Base-by-base conservation (phyloP, 2,329 filamentous ascomycete species). In the Huntiella bhutanensis region DNA sequence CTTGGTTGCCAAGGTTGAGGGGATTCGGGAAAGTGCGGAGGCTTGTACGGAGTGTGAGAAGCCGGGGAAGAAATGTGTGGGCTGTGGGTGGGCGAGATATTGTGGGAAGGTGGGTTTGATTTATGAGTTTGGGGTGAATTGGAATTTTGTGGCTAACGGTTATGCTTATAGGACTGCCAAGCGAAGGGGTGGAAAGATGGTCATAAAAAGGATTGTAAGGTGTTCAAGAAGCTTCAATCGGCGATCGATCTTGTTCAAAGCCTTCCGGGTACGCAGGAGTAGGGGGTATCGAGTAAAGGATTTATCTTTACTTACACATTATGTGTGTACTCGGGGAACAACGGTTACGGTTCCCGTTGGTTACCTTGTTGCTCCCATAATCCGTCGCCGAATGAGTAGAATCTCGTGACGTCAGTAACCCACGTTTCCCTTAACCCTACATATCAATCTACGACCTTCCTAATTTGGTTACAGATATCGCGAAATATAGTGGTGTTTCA, bases 21-120 rank as follows among this genome's bases (percentile, higher is more conserved):
- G 58, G 15, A 58, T 54, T 4, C 48, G 47, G 4, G 33, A 28
- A 44, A 46, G 45, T 46, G 44, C 37, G 44, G 35, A 17, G 44
- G 39, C n/a, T 4, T 6, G 46, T 51, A 56, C 49, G 45, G 53
- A 33, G 4, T 62, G 61, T 33, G 55, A 50, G 34, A 56, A 54
- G 44, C 55, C 51, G 15, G 57, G 54, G 51, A 59, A 56, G 54
- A 61, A 55, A 52, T 69, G 66, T 51, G 64, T 60, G 8, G 64
- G 63, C 6, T 69, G 66, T 51, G 59, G 58, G 17, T 59, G 58
- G 51, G 61, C 59, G n/a, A 57, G 56, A 49, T 70, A 70, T 54
- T 69, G 67, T 48, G 57, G 60, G 19, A 67, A 67, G 62, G 66
- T 67, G 46, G 58, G 60, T 55, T 6, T n/a, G 16, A 16, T 11